Evolutionary conservation across 202 grass and related monocot genomes (phyloP), one percentile per base, ranked within the genome.

Genomic region (Carex arenaria): DNA sequence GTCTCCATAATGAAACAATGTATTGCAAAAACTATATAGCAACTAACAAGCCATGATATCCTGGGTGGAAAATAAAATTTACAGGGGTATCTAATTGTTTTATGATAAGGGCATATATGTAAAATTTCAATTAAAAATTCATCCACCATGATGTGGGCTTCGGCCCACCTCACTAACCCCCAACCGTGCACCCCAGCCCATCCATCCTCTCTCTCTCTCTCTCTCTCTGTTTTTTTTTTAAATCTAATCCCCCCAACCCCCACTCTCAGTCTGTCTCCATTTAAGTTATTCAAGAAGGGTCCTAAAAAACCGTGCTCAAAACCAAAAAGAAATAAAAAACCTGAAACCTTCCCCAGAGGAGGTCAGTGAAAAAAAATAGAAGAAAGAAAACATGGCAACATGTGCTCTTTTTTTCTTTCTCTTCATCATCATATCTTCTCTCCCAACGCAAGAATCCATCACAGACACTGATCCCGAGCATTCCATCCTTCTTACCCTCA

Each of bases 401-500:
- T 84, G 20, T 42, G 5, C 62, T 84, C 67, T 75, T 17, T 49
- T 59, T 28, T 52, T 75, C 23, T 6, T 75, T 75, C 68, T 84
- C 32, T 49, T 76, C 72, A 28, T 79, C 72, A 28, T 79, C 72
- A 42, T 85, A 13, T 67, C 57, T 67, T 79, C 60, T 19, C 36
- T 77, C 13, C 56, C 54, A 34, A 85, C 3, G 28, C 55, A 54
- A 7, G 72, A 67, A 30, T 57, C 86, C 67, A 26, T 6, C 75
- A 12, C 22, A 31, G 82, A 12, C 11, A 63, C 60, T 0, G 2
- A 64, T 63, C 38, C 72, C 67, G 91, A 93, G 84, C 7, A 68
- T 3, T 36, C 26, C 52, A 88, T 84, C 5, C 85, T 97, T 5
- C 52, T 93, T 1, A 53, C 83, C 18, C 90, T 97, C 84, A 97